Conservation (phyloP, 257 asterid species). For the Oldenlandia corymbosa region DNA sequence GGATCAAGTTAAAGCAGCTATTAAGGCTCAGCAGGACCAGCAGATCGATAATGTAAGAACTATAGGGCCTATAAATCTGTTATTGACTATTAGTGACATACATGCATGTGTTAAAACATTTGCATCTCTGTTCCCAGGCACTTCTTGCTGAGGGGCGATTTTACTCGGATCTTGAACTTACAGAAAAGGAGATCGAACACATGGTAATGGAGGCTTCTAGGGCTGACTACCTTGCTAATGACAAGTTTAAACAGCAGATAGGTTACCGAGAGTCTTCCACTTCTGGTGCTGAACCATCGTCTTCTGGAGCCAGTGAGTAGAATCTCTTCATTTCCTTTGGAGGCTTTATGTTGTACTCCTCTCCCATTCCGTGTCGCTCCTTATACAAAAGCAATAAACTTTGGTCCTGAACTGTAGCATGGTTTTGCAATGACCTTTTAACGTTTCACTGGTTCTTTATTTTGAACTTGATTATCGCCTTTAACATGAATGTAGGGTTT, state of each 20-base stretch:
- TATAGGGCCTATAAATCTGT: neutral
- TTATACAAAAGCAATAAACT: neutral
- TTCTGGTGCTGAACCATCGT: constrained; percentile 92
- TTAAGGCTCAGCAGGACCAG: constrained; percentile 97
- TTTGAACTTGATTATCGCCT: neutral
- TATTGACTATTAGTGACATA: no score
- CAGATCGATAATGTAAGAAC: constrained; percentile 78
- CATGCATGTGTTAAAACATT: constrained; percentile 2
- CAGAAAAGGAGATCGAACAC: constrained; percentile 93
- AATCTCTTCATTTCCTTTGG: neutral
- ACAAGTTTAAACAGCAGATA: constrained; percentile 57
- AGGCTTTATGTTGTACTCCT: neutral
- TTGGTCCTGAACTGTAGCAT: neutral
- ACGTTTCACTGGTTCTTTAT: neutral
- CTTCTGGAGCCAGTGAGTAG: constrained; percentile 92
- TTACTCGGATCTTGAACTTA: constrained; percentile 93
- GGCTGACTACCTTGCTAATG: constrained; percentile 73
- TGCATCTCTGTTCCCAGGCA: constrained; percentile 45
- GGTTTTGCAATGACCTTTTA: neutral
- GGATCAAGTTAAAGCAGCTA: constrained; percentile 97
- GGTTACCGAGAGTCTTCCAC: constrained; percentile 72
- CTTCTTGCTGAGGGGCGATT: constrained; percentile 97
- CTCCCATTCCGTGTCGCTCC: neutral
- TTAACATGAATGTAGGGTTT: neutral
- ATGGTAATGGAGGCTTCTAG: constrained; percentile 99